A percentile compares a stretch with the other conserved stretches of the same genome.
These are phyloP conservation scores for Blastobotrys petasosporus DNA, from an alignment of 1,139 yeast genomes.

Conservation along the genomic window DNA sequence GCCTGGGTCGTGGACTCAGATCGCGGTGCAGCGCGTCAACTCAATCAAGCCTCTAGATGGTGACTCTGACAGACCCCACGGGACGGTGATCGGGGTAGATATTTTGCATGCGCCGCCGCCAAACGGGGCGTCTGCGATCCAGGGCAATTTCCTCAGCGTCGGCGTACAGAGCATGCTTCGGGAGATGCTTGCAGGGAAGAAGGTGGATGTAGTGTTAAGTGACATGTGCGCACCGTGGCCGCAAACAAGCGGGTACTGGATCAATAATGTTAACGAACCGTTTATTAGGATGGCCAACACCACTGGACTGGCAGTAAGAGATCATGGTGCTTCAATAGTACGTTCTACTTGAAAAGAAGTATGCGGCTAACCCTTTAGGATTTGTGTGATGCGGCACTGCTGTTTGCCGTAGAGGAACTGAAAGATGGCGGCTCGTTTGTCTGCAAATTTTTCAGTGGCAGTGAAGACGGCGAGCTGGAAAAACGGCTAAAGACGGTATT, in stretches of 20 bases:
- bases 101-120: slow-evolving; percentile 76
- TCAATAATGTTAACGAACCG: slow-evolving; percentile 73
- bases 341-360: slow-evolving; percentile 21
- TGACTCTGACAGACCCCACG: slow-evolving; percentile 34
- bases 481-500: slow-evolving; percentile 55
- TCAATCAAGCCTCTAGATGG: too few relatives aligned
- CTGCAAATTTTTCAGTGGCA: slow-evolving; percentile 65
- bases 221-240: slow-evolving; percentile 80
- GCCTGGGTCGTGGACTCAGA: slow-evolving; percentile 95
- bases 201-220: slow-evolving; percentile 61
- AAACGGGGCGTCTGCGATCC: slow-evolving; percentile 68
- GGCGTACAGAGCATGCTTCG: slow-evolving; percentile 57
- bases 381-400: slow-evolving; percentile 84
- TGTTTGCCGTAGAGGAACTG: slow-evolving; percentile 63
- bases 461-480: slow-evolving; percentile 58
- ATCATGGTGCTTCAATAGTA: slow-evolving; percentile 55
- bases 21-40: slow-evolving; percentile 55
- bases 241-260: slow-evolving; percentile 59
- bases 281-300: slow-evolving; percentile 72
- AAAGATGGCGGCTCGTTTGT: slow-evolving; percentile 67
- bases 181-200: slow-evolving; percentile 12
- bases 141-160: slow-evolving; percentile 75
- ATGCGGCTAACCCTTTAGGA: slow-evolving; percentile 40
- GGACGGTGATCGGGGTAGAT: slow-evolving; percentile 80
- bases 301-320: slow-evolving; percentile 55